Base-by-base conservation (phyloP, 169 alveolate genomes). In the Eimeria tenella region DNA sequence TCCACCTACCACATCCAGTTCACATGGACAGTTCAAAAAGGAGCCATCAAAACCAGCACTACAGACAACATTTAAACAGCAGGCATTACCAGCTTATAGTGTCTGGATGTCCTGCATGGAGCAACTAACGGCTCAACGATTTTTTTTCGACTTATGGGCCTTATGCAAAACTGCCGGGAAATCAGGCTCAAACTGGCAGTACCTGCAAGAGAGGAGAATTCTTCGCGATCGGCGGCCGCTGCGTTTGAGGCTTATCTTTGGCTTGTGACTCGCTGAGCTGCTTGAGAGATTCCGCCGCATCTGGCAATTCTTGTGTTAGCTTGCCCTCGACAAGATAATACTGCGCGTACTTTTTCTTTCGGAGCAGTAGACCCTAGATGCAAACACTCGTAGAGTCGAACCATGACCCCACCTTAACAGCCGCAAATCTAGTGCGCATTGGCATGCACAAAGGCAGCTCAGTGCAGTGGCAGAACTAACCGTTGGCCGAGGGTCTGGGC, bases 291-390 rank as follows among this genome's bases (percentile, higher is more conserved):
- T 70, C 95, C 31, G 93, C 65, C 8, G 88, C 71, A 19, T 70
- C 25, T 15, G 84, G 95, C 53, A 93, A 49, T 9, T 79, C 74
- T 2, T 53, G 82, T 25, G 71, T 15, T 19, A 93, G 65, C 8
- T 93, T 63, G 17, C 95, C 95, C 81, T 93, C 94, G 8, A 84
- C 91, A 77, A 82, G 68, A 21, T 86, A 93, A 68, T 82, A 93
- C 70, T 79, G 92, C 17, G 95, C 93, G 58, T 86, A 93, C 91
- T 93, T 93, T 68, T 55, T 83, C 81, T 86, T 92, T 23, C 95
- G 90, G 17, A 93, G 55, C 49, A 93, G 86, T 55, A 93, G 74
- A n/a, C 95, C 95, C 95, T 93, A 23, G 21, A 21, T 5, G 65
- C 19, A n/a, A 58, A 3, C 55, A 56, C 17, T 50, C 25, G 53